phyloP scores from a whole-genome alignment of 768 basidiomycete species.

The Suillus sp. region DNA sequence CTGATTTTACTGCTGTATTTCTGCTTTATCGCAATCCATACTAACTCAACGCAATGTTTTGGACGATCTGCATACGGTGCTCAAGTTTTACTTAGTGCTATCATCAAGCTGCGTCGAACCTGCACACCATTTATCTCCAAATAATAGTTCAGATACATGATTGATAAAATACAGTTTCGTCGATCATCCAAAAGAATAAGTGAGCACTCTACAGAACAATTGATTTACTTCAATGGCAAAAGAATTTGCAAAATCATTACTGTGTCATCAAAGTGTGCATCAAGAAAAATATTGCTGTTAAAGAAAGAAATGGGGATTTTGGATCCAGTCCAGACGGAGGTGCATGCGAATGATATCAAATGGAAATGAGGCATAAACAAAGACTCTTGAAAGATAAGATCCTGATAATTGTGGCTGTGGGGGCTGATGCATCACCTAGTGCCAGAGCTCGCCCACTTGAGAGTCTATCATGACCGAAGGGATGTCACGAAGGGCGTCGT shows the following conservation, averaged over 20 bases:
- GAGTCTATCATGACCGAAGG: conserved; percentile 38
- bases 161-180: conserved; percentile 8
- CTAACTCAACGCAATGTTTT: not conserved
- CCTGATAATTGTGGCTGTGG: conserved; percentile 7
- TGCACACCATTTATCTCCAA: not conserved
- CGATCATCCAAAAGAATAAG: conserved; percentile 14
- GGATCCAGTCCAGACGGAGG: conserved; percentile 22
- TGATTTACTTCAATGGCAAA: conserved; percentile 17
- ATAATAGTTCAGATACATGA: conserved; percentile 7
- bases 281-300: conserved; percentile 31
- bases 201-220: conserved; percentile 23
- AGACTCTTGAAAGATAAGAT: conserved; percentile 12
- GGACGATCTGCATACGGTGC: not conserved
- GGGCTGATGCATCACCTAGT: conserved; percentile 30
- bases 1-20: not conserved
- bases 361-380: conserved; percentile 31
- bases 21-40: not conserved
- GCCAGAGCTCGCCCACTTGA: conserved; percentile 64
- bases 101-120: not conserved
- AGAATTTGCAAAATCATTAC: conserved; percentile 10
- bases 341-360: conserved; percentile 10
- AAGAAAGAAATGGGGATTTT: conserved; percentile 21
- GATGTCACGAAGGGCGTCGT: conserved; percentile 47
- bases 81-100: not conserved
- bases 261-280: conserved; percentile 26